Conservation (phyloP, 352 stramenopile genomes). For the Globisporangium nunn region DNA sequence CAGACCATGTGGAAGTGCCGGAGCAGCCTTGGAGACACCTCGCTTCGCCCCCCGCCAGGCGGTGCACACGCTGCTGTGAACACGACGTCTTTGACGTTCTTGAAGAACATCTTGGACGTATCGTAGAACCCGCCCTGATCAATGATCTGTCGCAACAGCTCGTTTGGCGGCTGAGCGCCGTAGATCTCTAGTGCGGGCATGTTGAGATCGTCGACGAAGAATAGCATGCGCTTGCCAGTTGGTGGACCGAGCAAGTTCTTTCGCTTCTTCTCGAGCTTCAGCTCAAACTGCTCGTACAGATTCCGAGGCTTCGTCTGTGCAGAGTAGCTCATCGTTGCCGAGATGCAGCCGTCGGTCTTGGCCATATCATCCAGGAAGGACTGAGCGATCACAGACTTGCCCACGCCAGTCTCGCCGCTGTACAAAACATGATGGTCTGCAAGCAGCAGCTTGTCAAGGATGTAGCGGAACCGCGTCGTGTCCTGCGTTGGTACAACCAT, state of each 20-base stretch:
- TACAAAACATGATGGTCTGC: constrained; percentile 83
- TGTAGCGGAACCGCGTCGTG: constrained; percentile 91
- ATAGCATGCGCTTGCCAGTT: constrained; percentile 74
- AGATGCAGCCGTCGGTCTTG: constrained; percentile 75
- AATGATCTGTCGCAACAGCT: constrained; percentile 88
- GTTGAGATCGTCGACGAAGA: constrained; percentile 92
- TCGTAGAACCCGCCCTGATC: constrained; percentile 90
- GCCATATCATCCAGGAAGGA: constrained; percentile 87
- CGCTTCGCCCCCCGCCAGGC: constrained; percentile 79
- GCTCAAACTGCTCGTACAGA: constrained; percentile 76
- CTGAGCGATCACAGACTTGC: constrained; percentile 91
- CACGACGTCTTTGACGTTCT: constrained; percentile 84
- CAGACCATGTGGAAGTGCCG: constrained; percentile 91
- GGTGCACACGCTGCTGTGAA: constrained; percentile 82
- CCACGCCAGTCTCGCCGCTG: constrained; percentile 88
- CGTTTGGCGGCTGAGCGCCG: constrained; percentile 89
- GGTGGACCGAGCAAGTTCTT: constrained; percentile 77
- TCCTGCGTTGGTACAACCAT: constrained; percentile 94
- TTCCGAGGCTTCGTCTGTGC: constrained; percentile 85
- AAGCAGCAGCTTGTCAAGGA: constrained; percentile 87
- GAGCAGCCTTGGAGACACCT: constrained; percentile 80
- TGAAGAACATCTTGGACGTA: constrained; percentile 92
- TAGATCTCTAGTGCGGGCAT: constrained; percentile 92
- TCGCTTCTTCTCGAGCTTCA: constrained; percentile 79
- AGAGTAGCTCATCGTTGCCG: constrained; percentile 86